A percentile compares a stretch with the other conserved stretches of the same genome.
Evolutionary conservation across 768 basidiomycete genomes (phyloP).

Genomic region (Paxillus rubicundulus): DNA sequence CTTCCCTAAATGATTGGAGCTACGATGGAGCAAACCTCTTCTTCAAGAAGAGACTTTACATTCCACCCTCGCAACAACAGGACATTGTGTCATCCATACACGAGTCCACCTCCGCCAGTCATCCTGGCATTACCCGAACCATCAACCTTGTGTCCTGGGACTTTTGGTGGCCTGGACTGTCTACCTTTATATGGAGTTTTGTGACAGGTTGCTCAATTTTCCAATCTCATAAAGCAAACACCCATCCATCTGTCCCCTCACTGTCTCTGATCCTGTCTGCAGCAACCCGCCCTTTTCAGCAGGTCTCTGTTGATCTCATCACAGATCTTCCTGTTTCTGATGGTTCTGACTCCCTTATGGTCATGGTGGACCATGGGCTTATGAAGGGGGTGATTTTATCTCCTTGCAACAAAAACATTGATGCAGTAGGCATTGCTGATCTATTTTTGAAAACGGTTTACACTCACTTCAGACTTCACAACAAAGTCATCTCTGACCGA

Average conservation of each 20-base stretch:
- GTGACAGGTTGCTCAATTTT: conserved; percentile 1
- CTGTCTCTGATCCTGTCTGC: neutral
- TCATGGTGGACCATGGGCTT: neutral
- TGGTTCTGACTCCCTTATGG: too few relatives aligned
- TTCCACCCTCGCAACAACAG: too few relatives aligned
- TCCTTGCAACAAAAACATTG: neutral
- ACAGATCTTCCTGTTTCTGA: neutral
- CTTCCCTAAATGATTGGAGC: too few relatives aligned
- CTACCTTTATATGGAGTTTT: neutral
- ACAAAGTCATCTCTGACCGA: too few relatives aligned
- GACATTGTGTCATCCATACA: too few relatives aligned
- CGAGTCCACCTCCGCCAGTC: too few relatives aligned
- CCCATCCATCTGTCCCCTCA: neutral
- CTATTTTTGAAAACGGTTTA: too few relatives aligned
- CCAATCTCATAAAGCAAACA: conserved; percentile 8
- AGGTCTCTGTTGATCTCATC: neutral
- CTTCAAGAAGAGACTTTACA: too few relatives aligned
- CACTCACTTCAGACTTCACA: too few relatives aligned
- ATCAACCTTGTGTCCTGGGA: neutral
- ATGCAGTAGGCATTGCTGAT: neutral
- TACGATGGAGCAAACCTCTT: too few relatives aligned
- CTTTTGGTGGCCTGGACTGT: conserved; percentile 1
- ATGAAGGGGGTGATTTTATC: neutral
- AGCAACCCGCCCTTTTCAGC: neutral
- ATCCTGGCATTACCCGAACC: neutral